Evolutionary conservation across 495 filamentous ascomycete genomes (phyloP).

Genomic region (Sabuloglossum arenarium): DNA sequence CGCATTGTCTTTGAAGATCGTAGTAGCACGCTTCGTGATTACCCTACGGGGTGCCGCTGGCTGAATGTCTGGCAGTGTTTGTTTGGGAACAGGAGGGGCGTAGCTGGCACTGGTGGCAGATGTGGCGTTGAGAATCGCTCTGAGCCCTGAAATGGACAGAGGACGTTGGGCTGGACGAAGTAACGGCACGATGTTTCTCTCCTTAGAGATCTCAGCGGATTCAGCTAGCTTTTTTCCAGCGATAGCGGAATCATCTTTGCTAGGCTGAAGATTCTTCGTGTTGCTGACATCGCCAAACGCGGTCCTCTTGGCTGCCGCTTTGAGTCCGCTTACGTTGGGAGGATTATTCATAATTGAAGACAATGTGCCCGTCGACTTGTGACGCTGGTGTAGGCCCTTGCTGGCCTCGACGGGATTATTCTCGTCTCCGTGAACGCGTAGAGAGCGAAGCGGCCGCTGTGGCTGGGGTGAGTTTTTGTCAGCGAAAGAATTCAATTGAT

Average conservation of each 20-base stretch:
- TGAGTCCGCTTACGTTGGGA: conserved; percentile 32
- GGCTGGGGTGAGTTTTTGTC: conserved; percentile 30
- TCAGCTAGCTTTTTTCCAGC: background rate
- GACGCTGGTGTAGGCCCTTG: conserved; percentile 51
- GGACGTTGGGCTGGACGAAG: conserved; percentile 46
- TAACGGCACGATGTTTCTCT: conserved; percentile 17
- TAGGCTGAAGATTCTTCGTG: conserved; percentile 27
- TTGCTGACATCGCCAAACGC: conserved; percentile 71
- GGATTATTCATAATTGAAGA: conserved; percentile 23
- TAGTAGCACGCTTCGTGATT: conserved; percentile 36
- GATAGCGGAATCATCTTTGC: conserved; percentile 15
- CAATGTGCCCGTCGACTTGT: conserved; percentile 60
- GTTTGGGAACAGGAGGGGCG: conserved; percentile 1
- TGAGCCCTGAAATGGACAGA: conserved; percentile 26
- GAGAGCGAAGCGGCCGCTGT: conserved; percentile 39
- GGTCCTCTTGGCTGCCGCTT: conserved; percentile 48
- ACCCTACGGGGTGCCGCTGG: conserved; percentile 19
- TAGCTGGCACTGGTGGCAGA: background rate
- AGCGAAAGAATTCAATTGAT: background rate
- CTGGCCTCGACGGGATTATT: conserved; percentile 35
- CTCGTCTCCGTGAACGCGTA: conserved; percentile 52
- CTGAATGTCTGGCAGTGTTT: conserved; percentile 5
- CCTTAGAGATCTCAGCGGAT: background rate
- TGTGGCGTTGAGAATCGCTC: conserved; percentile 20
- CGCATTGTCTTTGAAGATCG: conserved; percentile 43